Percentiles rank a stretch among this genome's conserved stretches.
phyloP scores from a whole-genome alignment of 768 basidiomycete species.

The Boletus rex-veris region DNA sequence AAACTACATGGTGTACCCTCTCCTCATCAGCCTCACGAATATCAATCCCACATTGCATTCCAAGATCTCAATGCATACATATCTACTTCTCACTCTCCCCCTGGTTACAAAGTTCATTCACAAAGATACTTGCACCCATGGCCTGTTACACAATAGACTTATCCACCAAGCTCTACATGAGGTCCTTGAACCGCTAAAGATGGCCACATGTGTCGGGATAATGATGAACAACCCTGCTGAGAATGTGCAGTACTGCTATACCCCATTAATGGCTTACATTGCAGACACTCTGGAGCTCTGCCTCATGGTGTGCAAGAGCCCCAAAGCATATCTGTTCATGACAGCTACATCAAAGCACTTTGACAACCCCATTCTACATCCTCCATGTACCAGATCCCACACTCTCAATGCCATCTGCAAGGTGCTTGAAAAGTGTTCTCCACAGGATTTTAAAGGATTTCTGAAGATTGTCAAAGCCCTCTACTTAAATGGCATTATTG shows the following conservation, averaged over 20 bases:
- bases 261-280: background rate
- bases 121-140: background rate
- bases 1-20: background rate
- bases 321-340: background rate
- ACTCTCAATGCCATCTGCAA: background rate
- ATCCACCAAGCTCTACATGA: background rate
- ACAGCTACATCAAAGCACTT: background rate
- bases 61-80: background rate
- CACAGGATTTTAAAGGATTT: background rate
- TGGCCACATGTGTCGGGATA: no score
- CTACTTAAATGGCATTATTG: background rate
- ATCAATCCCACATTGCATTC: background rate
- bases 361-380: background rate
- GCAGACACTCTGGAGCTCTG: background rate
- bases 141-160: background rate
- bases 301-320: background rate
- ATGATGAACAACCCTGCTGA: slow-evolving; percentile 27
- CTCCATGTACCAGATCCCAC: background rate
- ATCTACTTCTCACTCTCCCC: background rate
- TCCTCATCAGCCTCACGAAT: background rate
- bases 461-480: background rate
- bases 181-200: background rate
- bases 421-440: background rate
- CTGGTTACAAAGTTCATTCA: background rate
- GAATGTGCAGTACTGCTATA: background rate